Percentiles rank a stretch among this genome's conserved stretches.
phyloP scores from a whole-genome alignment of 768 basidiomycete species.

The Rhodotorula kratochvilovae region DNA sequence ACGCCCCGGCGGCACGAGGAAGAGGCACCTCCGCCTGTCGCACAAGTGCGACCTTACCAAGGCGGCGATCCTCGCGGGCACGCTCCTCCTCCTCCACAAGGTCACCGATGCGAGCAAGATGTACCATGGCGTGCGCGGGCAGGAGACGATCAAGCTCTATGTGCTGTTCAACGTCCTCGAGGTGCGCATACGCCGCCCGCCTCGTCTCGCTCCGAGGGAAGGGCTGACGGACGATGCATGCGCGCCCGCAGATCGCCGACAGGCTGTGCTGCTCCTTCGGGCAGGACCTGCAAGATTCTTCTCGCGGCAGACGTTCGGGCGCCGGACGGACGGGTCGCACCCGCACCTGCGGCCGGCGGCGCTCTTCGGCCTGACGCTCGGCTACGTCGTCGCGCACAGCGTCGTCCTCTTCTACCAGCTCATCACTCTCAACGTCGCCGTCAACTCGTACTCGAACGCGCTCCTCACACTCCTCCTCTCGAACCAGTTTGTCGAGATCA shows the following conservation, averaged over 20 bases:
- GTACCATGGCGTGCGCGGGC: constrained; percentile 93
- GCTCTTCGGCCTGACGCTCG: constrained; percentile 73
- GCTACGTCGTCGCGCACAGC: constrained; percentile 81
- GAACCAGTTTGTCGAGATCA: constrained; percentile 99
- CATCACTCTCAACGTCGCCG: constrained; percentile 89
- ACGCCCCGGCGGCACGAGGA: constrained; percentile 38
- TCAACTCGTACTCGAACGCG: constrained; percentile 96
- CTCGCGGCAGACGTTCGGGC: constrained; percentile 80
- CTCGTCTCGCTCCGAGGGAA: background rate
- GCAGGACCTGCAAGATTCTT: constrained; percentile 95
- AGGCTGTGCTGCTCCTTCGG: constrained; percentile 91
- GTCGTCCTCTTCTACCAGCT: constrained; percentile 96
- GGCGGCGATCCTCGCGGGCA: constrained; percentile 66
- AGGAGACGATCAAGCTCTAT: constrained; percentile 97
- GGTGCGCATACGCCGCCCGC: constrained; percentile 54
- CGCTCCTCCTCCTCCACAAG: constrained; percentile 68
- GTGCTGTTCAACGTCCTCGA: constrained; percentile 98
- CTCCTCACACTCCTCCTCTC: constrained; percentile 88
- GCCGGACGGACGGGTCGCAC: constrained; percentile 56
- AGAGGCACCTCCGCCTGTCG: constrained; percentile 63
- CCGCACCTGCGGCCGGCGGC: constrained; percentile 64
- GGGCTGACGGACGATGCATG: background rate
- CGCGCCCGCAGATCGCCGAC: constrained; percentile 72
- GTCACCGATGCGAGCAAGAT: constrained; percentile 95
- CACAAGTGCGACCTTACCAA: constrained; percentile 92